Conservation (phyloP, 495 filamentous ascomycete genomes). For the Thermochaetoides thermophila region DNA sequence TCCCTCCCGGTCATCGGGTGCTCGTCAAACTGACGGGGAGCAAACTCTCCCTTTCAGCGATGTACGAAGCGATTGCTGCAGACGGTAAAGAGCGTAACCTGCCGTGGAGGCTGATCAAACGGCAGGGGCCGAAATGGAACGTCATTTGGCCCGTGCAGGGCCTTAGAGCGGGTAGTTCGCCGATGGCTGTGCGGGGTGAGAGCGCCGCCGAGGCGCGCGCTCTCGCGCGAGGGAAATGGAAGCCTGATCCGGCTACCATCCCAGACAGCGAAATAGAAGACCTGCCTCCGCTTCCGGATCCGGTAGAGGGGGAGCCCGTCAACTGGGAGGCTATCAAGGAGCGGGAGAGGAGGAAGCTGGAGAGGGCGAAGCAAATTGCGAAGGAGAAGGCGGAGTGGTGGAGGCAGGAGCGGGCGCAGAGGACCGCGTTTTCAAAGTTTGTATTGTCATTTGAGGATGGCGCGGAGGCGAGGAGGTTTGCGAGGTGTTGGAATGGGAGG, state of each 20-base stretch:
- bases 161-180: slow-evolving; percentile 14
- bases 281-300: too few species aligned
- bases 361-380: neutral
- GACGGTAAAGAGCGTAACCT: slow-evolving; percentile 30
- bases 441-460: slow-evolving; percentile 33
- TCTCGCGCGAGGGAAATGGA: too few species aligned
- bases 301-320: too few species aligned
- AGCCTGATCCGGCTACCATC: too few species aligned
- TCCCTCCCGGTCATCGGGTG: slow-evolving; percentile 13
- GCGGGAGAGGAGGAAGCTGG: neutral
- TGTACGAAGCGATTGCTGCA: slow-evolving; percentile 23
- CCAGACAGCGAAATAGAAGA: too few species aligned
- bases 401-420: neutral
- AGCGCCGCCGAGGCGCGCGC: too few species aligned
- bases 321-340: too few species aligned
- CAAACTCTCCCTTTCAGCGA: slow-evolving; percentile 5
- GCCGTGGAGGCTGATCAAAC: slow-evolving; percentile 22
- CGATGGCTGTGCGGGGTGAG: too few species aligned
- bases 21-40: slow-evolving; percentile 27
- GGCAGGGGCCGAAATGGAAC: neutral
- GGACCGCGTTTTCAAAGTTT: slow-evolving; percentile 21
- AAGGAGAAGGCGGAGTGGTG: neutral
- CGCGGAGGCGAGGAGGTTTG: slow-evolving; percentile 40
- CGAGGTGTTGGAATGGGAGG: slow-evolving; percentile 39
- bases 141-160: slow-evolving; percentile 7